These are phyloP conservation scores for Umbelopsis sp. DNA, from an alignment of 192 early-diverging fungal genomes.

Conservation along the genomic window DNA sequence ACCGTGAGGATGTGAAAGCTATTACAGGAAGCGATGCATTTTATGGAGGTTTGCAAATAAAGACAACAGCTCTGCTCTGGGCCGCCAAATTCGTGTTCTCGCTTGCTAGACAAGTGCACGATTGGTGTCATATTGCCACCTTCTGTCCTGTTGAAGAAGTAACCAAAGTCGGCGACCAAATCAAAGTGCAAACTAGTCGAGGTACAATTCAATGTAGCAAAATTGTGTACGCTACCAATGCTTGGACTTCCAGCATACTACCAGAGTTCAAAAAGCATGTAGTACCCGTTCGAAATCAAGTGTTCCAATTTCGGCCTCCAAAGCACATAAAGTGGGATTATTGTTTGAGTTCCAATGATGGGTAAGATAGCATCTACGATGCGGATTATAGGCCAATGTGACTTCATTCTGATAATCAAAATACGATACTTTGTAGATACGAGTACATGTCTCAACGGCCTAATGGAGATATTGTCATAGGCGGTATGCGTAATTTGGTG, in stretches of 20 bases:
- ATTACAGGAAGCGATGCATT: conserved; percentile 24
- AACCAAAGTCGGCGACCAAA: background rate
- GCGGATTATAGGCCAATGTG: background rate
- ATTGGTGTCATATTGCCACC: conserved; percentile 7
- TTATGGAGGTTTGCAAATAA: conserved; percentile 29
- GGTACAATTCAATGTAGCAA: conserved; percentile 24
- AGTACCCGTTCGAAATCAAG: conserved; percentile 33
- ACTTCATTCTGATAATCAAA: background rate
- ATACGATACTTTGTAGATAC: background rate
- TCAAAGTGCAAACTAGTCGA: conserved; percentile 20
- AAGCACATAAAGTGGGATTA: conserved; percentile 37
- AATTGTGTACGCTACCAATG: conserved; percentile 31
- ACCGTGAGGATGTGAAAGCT: conserved; percentile 11
- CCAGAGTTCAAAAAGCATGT: conserved; percentile 1
- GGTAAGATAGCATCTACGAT: background rate
- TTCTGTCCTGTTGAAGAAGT: conserved; percentile 8
- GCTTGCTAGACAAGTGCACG: conserved; percentile 23
- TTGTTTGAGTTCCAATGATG: conserved; percentile 34
- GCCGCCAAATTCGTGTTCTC: conserved; percentile 32
- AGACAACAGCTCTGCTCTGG: conserved; percentile 26
- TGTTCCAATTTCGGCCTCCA: conserved; percentile 17
- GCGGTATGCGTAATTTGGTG: conserved; percentile 29
- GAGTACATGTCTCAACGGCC: conserved; percentile 35
- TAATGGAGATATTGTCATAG: conserved; percentile 29
- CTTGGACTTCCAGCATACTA: conserved; percentile 25